phyloP scores from a whole-genome alignment of 306 rosid genomes.

The Carpinus viminea region DNA sequence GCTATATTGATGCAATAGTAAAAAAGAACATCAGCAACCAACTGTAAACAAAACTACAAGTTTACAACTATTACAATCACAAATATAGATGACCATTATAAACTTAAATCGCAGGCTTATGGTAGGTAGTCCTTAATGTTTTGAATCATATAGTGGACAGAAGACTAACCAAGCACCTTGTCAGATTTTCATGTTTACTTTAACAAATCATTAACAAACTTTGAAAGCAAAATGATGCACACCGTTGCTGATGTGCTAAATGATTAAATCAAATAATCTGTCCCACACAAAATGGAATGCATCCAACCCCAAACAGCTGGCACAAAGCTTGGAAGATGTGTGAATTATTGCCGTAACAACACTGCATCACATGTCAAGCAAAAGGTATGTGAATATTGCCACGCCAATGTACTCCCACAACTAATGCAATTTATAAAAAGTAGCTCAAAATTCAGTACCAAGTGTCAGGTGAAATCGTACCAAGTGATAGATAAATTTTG shows the following conservation, averaged over 20 bases:
- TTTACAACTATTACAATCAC: not conserved
- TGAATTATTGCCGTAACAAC: not conserved
- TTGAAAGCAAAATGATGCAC: not conserved
- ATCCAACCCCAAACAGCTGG: not conserved
- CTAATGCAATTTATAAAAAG: not conserved
- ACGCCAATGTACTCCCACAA: not conserved
- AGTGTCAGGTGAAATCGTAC: conserved; percentile 37
- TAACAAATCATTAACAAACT: not conserved
- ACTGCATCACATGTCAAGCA: not conserved
- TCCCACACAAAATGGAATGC: not conserved
- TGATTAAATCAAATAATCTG: not conserved
- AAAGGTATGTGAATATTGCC: not conserved
- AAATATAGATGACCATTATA: not conserved
- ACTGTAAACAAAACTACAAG: no score
- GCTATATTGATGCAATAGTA: not conserved
- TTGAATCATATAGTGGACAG: not conserved
- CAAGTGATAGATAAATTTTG: conserved; percentile 74
- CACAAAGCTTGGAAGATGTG: not conserved
- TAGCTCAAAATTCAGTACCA: not conserved
- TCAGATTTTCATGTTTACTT: not conserved
- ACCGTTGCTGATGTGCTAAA: not conserved
- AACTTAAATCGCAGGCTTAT: not conserved
- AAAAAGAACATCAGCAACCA: not conserved
- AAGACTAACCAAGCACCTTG: not conserved
- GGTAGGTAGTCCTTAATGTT: not conserved